phyloP scores from a whole-genome alignment of 306 rosid species.

The Begonia peltatifolia region DNA sequence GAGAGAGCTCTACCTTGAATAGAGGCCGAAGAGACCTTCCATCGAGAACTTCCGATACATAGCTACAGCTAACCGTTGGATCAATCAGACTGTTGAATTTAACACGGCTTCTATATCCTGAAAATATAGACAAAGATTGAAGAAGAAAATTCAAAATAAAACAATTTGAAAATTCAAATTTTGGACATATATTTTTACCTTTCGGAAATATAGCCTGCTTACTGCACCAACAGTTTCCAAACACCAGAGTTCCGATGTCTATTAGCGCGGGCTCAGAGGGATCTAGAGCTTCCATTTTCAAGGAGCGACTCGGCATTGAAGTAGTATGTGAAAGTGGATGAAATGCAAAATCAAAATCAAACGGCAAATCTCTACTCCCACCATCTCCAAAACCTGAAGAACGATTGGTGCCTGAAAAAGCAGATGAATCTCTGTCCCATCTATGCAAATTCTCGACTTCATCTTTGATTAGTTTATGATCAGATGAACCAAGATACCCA shows the following conservation, averaged over 20 bases:
- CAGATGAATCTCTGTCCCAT: no score
- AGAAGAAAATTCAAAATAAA: neutral
- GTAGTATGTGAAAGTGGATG: constrained; percentile 11
- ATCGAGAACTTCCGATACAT: constrained; percentile 72
- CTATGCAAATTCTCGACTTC: constrained; percentile 11
- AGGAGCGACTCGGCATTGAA: neutral
- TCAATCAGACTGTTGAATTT: constrained; percentile 40
- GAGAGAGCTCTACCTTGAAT: constrained; percentile 46
- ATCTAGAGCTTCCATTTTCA: constrained; percentile 4
- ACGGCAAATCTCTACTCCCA: constrained; percentile 9
- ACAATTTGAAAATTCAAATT: no score
- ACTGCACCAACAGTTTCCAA: constrained; percentile 67
- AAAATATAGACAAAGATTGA: constrained; percentile 14
- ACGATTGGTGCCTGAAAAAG: constrained; percentile 13
- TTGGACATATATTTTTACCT: constrained; percentile 27
- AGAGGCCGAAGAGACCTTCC: constrained; percentile 84
- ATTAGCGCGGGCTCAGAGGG: constrained; percentile 29
- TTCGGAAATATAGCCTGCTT: constrained; percentile 62
- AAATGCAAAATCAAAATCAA: constrained; percentile 16
- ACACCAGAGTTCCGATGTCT: constrained; percentile 44
- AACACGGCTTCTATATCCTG: constrained; percentile 76
- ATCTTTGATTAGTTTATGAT: constrained; percentile 16
- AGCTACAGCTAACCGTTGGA: constrained; percentile 53
- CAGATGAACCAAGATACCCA: constrained; percentile 14
- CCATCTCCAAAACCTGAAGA: constrained; percentile 20